Base-by-base conservation (phyloP, 306 rosid species). In the Rubus parviflorus region DNA sequence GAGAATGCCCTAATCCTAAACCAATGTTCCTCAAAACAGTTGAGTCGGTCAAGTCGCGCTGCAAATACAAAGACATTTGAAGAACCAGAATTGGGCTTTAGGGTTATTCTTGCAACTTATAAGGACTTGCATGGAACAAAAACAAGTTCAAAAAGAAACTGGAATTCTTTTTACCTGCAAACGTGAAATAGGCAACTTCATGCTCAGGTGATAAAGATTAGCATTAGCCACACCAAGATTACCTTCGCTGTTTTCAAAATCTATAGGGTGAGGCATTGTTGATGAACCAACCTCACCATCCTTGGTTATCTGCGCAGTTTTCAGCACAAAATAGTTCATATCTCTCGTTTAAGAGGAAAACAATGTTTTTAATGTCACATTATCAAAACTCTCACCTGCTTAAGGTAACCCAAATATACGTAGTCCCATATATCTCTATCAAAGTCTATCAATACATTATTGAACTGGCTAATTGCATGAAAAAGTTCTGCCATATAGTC, bases 251-350 rank as follows among this genome's bases (percentile, higher is more conserved):
- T 89, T 93, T 77, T 93, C 98, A 87, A 88, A 93, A 87, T 93
- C 98, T 83, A 93, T 93, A 6, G 97, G 98, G 81, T 93, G 98
- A 81, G 95, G 97, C 98, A 93, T 93, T 7, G 98, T 93, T 80
- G 93, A 91, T 17, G 93, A 91, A 49, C 97, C 94, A 80, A 89
- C 89, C 82, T 89, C 97, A 70, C 97, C 97, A 47, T 92, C 92
- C 52, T 78, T 67, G 12, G 75, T 74, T 74, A 43, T 74, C 79
- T 80, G 79, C 6, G 19, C 19, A 14, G 2, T 49, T 15, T 46
- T 49, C 3, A 49, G 0, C 54, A 49, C 54, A 49, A 15, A 46
- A 15, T 49, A 49, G 54, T 49, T 8, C 7, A 13, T 49, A 1
- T 49, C 54, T 49, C 54, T 49, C 14, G 19, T 49, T 14, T 49